A percentile compares a stretch with the other conserved stretches of the same genome.
phyloP scores from a whole-genome alignment of 129 eudicot genomes.

The Silybum marianum region DNA sequence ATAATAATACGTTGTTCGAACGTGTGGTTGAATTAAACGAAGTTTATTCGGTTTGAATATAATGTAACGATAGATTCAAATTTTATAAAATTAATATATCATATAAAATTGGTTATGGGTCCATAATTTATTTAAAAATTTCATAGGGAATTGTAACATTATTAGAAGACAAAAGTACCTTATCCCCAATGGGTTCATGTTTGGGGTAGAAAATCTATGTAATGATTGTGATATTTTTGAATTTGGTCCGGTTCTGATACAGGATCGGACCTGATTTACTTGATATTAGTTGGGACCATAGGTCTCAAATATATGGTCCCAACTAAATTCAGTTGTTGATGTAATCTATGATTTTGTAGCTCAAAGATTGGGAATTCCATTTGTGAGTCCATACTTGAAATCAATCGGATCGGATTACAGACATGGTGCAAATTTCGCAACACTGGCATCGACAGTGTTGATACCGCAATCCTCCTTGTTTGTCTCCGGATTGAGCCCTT shows the following conservation, averaged over 20 bases:
- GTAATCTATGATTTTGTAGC: slow-evolving; percentile 47
- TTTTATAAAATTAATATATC: neutral
- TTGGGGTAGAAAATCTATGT: neutral
- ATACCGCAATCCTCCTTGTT: slow-evolving; percentile 70
- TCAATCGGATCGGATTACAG: slow-evolving; percentile 78
- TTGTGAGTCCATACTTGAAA: slow-evolving; percentile 80
- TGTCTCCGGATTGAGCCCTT: slow-evolving; percentile 81
- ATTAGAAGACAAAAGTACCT: slow-evolving; percentile 1
- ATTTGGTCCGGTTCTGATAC: neutral
- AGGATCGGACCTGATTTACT: neutral
- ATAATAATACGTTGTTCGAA: too few species aligned
- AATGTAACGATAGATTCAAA: neutral
- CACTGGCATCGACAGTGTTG: slow-evolving; percentile 76
- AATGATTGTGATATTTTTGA: neutral
- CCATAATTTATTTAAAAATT: neutral
- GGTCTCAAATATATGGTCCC: neutral
- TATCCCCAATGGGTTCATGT: neutral
- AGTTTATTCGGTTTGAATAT: too few species aligned
- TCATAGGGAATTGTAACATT: slow-evolving; percentile 18
- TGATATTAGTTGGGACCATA: neutral
- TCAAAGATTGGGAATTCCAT: slow-evolving; percentile 72
- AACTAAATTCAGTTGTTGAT: neutral
- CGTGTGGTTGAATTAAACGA: too few species aligned
- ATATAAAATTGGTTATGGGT: neutral
- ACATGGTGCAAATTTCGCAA: slow-evolving; percentile 90